Percentiles rank a stretch among this genome's conserved stretches.
Conservation (phyloP, 495 filamentous ascomycete genomes). For the Penicillium taxi region DNA sequence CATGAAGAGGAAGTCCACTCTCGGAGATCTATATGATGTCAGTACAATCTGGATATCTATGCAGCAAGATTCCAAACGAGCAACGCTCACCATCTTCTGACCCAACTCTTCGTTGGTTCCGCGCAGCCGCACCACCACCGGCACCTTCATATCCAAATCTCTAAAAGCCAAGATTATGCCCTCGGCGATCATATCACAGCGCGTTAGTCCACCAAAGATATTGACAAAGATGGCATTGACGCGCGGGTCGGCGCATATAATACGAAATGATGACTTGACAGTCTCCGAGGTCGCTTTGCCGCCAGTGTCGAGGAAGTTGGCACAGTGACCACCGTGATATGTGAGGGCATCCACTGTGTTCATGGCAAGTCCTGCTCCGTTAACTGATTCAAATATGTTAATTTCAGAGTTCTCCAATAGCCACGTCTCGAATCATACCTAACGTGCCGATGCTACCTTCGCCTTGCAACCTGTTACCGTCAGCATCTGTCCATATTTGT, state of each 20-base stretch:
- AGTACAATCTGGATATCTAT: no score
- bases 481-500: slow-evolving; percentile 1
- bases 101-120: slow-evolving; percentile 77
- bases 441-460: slow-evolving; percentile 60
- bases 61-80: background rate
- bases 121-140: slow-evolving; percentile 75
- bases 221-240: slow-evolving; percentile 78
- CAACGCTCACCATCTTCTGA: slow-evolving; percentile 53
- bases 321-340: slow-evolving; percentile 52
- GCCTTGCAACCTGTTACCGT: slow-evolving; percentile 32
- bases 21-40: slow-evolving; percentile 56
- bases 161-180: slow-evolving; percentile 72
- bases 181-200: slow-evolving; percentile 82
- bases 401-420: background rate
- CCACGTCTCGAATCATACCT: slow-evolving; percentile 25
- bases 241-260: slow-evolving; percentile 61
- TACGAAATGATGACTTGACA: slow-evolving; percentile 65
- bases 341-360: slow-evolving; percentile 78
- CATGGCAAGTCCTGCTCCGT: slow-evolving; percentile 88
- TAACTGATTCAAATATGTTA: slow-evolving; percentile 43
- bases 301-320: slow-evolving; percentile 86
- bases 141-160: slow-evolving; percentile 59
- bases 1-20: slow-evolving; percentile 63
- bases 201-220: slow-evolving; percentile 81
- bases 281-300: slow-evolving; percentile 85